Percentiles rank a stretch among this genome's conserved stretches.
Conservation (phyloP, 345 rosid genomes). For the Dipteronia dyeriana region DNA sequence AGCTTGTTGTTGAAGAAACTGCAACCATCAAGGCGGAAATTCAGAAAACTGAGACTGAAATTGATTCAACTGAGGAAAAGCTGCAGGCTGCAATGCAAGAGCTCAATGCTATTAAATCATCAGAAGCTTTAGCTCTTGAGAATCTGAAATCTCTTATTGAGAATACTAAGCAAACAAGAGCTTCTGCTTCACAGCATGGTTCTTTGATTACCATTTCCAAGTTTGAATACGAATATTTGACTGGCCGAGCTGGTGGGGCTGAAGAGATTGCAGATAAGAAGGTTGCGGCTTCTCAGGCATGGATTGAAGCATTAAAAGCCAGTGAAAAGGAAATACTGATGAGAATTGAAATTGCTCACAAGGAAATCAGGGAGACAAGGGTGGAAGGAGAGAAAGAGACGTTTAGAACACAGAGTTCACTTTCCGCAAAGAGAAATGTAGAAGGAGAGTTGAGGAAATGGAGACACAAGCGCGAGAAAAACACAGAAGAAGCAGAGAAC, state of each 20-base stretch:
- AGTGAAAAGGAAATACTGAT: slow-evolving; percentile 70
- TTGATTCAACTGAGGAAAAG: slow-evolving; percentile 54
- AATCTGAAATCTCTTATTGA: slow-evolving; percentile 52
- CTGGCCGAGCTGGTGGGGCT: slow-evolving; percentile 57
- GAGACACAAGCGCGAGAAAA: slow-evolving; percentile 31
- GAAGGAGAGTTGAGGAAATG: slow-evolving; percentile 51
- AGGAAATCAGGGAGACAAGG: slow-evolving; percentile 47
- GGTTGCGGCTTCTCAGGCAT: slow-evolving; percentile 90
- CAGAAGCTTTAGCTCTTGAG: slow-evolving; percentile 62
- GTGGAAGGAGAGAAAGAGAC: slow-evolving; percentile 58
- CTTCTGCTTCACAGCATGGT: slow-evolving; percentile 39
- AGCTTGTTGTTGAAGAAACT: slow-evolving; percentile 48
- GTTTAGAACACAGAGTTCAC: slow-evolving; percentile 44
- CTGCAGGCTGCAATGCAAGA: slow-evolving; percentile 56
- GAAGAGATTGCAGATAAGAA: slow-evolving; percentile 86
- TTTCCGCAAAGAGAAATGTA: slow-evolving; percentile 49
- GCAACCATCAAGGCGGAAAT: slow-evolving; percentile 44
- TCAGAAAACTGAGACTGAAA: slow-evolving; percentile 48
- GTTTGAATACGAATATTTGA: slow-evolving; percentile 81
- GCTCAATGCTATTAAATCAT: slow-evolving; percentile 54
- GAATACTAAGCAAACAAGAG: slow-evolving; percentile 46
- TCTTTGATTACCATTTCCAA: slow-evolving; percentile 62
- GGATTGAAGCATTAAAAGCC: slow-evolving; percentile 80
- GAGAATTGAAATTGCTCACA: slow-evolving; percentile 53
- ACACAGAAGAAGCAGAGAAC: slow-evolving; percentile 25